Evolutionary conservation across 2,329 filamentous ascomycete genomes (phyloP).

Genomic region (Fusarium nematophilum): DNA sequence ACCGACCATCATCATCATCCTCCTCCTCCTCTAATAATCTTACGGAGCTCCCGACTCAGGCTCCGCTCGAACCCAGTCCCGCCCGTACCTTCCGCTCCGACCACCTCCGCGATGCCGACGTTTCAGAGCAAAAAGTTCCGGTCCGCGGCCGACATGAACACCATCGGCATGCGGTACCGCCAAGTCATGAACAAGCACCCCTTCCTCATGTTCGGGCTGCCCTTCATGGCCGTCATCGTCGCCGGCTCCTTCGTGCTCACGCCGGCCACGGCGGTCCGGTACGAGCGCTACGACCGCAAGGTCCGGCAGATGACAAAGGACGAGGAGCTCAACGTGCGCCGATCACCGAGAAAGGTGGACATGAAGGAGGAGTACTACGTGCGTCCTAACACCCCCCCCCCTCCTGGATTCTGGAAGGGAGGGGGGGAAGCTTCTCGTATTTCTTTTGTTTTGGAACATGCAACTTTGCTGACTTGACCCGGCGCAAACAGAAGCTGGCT

Average conservation of each 20-base stretch:
- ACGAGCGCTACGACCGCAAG: constrained; percentile 92
- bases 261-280: constrained; percentile 91
- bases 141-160: constrained; percentile 71
- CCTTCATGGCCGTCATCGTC: constrained; percentile 90
- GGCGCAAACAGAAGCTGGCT: constrained; percentile 58
- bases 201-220: constrained; percentile 92
- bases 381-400: constrained; percentile 51
- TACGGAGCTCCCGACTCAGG: constrained; percentile 20
- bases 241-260: constrained; percentile 94
- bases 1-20: constrained; percentile 8
- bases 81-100: background rate
- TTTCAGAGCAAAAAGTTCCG: constrained; percentile 81
- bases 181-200: constrained; percentile 79
- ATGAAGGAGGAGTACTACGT: constrained; percentile 91
- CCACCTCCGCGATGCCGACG: constrained; percentile 50
- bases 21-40: background rate
- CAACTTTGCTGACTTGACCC: constrained; percentile 23
- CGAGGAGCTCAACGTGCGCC: constrained; percentile 85
- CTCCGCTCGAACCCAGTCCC: constrained; percentile 8
- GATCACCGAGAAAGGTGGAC: constrained; percentile 76
- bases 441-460: background rate
- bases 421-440: too few relatives aligned
- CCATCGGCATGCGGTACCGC: constrained; percentile 82
- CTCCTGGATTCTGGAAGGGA: background rate
- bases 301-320: constrained; percentile 87